Evolutionary conservation across 768 basidiomycete genomes (phyloP), one percentile per base, ranked within the genome.

Genomic region (Psilocybe cubensis): DNA sequence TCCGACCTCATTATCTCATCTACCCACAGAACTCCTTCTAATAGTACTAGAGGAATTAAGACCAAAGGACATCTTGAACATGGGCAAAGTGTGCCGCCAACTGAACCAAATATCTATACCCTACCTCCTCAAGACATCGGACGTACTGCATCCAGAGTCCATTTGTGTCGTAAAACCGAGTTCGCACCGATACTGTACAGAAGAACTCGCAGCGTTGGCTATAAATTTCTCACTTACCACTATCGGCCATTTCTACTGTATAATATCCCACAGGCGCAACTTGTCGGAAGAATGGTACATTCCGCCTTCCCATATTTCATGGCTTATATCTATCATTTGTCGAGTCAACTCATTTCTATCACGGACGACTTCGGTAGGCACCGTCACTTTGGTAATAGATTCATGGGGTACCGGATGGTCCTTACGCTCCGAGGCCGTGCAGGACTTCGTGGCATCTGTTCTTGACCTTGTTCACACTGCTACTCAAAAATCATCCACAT

Each of bases 21-120:
- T 62, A 20, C 58, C 56, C 27, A 48, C 52, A 12, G 61, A 58
- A 54, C 59, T 63, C 18, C 29, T 63, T 6, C 44, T n/a, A n/a
- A 58, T 58, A 4, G 53, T 60, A 27, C n/a, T 40, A 48, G 9
- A 3, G 43, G 17, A 20, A n/a, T n/a, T 52, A 20, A 43, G 58
- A 8, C 31, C 45, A 8, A 40, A 58, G 20, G 31, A 47, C 23
- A 18, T 63, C 23, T 31, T 61, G 14, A 58, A 46, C 29, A 9
- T 58, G 20, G 59, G 42, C 18, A 52, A 56, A 49, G 25, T 38
- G 25, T 63, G 59, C 31, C 57, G 51, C 27, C 40, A 51, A 33
- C 56, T 63, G 31, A 63, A 63, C 38, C 31, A 12, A 14, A 17
- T 58, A 4, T 49, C 63, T 4, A 24, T 63, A 4, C 54, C 59